These are phyloP conservation scores for Knoxdaviesia proteae DNA, from an alignment of 2,329 filamentous ascomycete species.

Conservation along the genomic window DNA sequence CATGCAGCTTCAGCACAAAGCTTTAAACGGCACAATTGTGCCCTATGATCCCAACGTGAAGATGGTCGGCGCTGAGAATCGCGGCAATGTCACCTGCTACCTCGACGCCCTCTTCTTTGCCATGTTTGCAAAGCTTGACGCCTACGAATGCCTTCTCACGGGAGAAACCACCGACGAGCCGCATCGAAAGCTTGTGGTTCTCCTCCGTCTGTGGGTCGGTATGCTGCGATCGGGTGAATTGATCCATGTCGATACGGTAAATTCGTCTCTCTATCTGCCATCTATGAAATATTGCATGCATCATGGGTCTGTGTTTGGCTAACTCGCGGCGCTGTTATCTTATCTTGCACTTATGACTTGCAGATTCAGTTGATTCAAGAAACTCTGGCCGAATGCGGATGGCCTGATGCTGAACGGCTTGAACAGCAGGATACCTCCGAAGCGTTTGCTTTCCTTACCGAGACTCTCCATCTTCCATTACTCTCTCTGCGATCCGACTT, in stretches of 20 bases:
- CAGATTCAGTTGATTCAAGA: slow-evolving; percentile 71
- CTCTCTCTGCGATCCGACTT: slow-evolving; percentile 86
- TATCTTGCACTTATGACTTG: slow-evolving; percentile 8
- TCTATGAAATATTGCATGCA: background rate
- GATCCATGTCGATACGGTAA: slow-evolving; percentile 66
- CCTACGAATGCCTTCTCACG: slow-evolving; percentile 83
- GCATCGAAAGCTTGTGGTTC: slow-evolving; percentile 50
- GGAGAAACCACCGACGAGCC: slow-evolving; percentile 50
- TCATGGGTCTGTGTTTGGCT: too few relatives aligned
- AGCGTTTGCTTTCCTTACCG: slow-evolving; percentile 86
- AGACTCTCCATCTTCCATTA: slow-evolving; percentile 67
- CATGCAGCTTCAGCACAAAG: slow-evolving; percentile 58
- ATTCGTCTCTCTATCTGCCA: slow-evolving; percentile 7
- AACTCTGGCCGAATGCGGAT: slow-evolving; percentile 65
- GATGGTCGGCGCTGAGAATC: slow-evolving; percentile 72
- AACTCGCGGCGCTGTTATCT: slow-evolving; percentile 4
- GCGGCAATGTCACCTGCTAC: slow-evolving; percentile 79
- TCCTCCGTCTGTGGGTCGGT: slow-evolving; percentile 83
- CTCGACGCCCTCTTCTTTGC: slow-evolving; percentile 79
- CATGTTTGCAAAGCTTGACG: slow-evolving; percentile 81
- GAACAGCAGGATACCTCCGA: slow-evolving; percentile 91
- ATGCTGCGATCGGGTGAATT: slow-evolving; percentile 68
- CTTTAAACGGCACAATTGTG: slow-evolving; percentile 58
- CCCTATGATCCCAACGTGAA: slow-evolving; percentile 50
- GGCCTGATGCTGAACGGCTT: slow-evolving; percentile 57